Base-by-base conservation (phyloP, 2,329 filamentous ascomycete genomes). In the Pyricularia grisea region DNA sequence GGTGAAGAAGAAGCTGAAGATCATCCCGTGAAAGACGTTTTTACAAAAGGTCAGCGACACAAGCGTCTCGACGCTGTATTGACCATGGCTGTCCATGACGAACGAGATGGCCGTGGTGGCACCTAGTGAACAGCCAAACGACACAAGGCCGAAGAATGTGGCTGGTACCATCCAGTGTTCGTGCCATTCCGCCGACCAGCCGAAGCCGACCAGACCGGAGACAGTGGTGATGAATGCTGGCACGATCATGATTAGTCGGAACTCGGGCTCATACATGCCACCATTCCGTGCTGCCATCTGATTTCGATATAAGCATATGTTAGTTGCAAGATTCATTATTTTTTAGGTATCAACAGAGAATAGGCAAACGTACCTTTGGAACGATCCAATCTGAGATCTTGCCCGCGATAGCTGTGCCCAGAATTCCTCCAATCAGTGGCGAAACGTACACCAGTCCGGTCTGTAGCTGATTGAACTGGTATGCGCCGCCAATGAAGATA, bases 241-340 rank as follows among this genome's bases (percentile, higher is more conserved):
- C 3, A 90, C 79, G 0, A 88, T 92, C 94, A 98, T 97, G 63
- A 97, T 85, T 0, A 97, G 85, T 7, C 94, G 88, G 75, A 96
- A 98, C 78, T 98, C 94, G 0, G 94, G 94, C 78, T 98, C 94
- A 77, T 97, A 98, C 2, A 98, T 82, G 1, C 94, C 94, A n/a
- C 92, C 93, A 73, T 98, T 98, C 31, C 89, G 88, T 50, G 89
- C 86, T 2, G 92, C 86, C 90, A 98, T 93, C 70, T 83, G 90
- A 23, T 25, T 12, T 31, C 5, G 9, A 10, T n/a, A n/a, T 12
- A 28, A 9, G 14, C 12, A 12, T 12, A 28, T 25, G 42, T 31
- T 9, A 28, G 28, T 12, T n/a, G 42, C 2, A 23, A 12, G 7
- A n/a, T 17, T 28, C 6, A 28, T 1, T 4, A 1, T 4, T 9